Evolutionary conservation across 768 basidiomycete genomes (phyloP).

Genomic region (Mycena capillaripes): DNA sequence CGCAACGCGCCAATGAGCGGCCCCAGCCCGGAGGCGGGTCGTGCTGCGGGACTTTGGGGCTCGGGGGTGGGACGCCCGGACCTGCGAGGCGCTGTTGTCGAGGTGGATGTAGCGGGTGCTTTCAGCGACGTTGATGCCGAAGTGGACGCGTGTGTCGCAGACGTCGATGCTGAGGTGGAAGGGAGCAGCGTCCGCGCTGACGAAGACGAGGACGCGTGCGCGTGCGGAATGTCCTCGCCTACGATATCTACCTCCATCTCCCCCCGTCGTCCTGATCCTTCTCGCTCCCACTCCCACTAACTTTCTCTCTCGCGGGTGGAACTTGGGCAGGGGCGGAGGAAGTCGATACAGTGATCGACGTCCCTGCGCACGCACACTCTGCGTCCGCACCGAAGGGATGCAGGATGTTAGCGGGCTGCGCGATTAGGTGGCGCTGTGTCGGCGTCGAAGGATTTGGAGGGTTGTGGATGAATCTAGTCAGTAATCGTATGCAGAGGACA

Average conservation of each 20-base stretch:
- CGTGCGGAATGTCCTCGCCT: conserved; percentile 9
- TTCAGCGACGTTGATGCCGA: neutral
- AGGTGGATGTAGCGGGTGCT: neutral
- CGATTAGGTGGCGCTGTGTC: conserved; percentile 65
- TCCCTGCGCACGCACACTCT: conserved; percentile 73
- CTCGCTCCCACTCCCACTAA: neutral
- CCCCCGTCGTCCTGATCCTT: neutral
- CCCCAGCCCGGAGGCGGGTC: conserved; percentile 7
- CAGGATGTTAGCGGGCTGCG: conserved; percentile 78
- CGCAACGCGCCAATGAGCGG: conserved; percentile 30
- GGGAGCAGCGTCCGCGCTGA: neutral
- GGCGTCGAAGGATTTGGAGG: conserved; percentile 54
- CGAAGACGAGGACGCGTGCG: neutral
- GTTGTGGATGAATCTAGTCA: conserved; percentile 1
- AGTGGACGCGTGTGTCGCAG: neutral
- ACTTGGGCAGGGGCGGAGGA: too few species aligned
- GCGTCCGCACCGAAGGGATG: conserved; percentile 72
- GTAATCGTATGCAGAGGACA: neutral
- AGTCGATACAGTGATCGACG: too few species aligned
- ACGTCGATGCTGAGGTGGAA: neutral
- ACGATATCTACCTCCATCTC: conserved; percentile 33
- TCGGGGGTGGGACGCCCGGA: conserved; percentile 29
- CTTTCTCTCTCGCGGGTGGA: too few species aligned
- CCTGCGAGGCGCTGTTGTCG: conserved; percentile 25
- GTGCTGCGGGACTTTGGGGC: conserved; percentile 9